phyloP scores from a whole-genome alignment of 2,329 filamentous ascomycete species.

The Neurospora sp. region DNA sequence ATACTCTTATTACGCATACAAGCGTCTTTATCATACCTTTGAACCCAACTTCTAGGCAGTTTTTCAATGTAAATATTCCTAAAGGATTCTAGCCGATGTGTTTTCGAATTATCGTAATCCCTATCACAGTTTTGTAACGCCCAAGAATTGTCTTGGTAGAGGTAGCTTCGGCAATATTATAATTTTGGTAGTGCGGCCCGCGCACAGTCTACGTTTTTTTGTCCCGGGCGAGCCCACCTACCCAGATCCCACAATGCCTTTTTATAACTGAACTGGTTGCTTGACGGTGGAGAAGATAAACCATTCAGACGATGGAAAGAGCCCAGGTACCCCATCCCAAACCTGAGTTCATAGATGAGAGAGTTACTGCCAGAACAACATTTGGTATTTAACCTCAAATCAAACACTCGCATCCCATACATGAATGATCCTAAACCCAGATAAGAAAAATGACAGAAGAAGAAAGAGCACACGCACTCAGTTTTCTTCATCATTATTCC shows the following conservation, averaged over 20 bases:
- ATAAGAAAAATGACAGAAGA: not conserved
- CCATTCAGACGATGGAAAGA: not conserved
- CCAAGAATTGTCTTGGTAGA: too few relatives aligned
- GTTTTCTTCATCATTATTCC: conserved; percentile 30
- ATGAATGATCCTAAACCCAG: not conserved
- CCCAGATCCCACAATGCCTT: not conserved
- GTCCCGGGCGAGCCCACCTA: too few relatives aligned
- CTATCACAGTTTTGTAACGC: too few relatives aligned
- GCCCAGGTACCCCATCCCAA: not conserved
- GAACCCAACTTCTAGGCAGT: too few relatives aligned
- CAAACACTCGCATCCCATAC: not conserved
- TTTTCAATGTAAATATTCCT: too few relatives aligned
- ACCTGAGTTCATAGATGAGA: not conserved
- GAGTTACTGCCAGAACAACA: not conserved
- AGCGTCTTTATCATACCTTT: too few relatives aligned
- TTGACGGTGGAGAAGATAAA: not conserved
- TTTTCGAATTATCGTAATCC: too few relatives aligned
- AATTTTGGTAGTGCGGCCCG: too few relatives aligned
- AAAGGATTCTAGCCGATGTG: too few relatives aligned
- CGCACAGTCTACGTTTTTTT: too few relatives aligned
- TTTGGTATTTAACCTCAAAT: not conserved
- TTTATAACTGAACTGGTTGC: not conserved
- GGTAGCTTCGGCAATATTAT: too few relatives aligned
- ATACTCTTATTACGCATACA: too few relatives aligned
- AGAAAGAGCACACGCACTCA: conserved; percentile 5